Evolutionary conservation across 371 early-diverging fungal genomes (phyloP).

Genomic region (Mucor irregularis): DNA sequence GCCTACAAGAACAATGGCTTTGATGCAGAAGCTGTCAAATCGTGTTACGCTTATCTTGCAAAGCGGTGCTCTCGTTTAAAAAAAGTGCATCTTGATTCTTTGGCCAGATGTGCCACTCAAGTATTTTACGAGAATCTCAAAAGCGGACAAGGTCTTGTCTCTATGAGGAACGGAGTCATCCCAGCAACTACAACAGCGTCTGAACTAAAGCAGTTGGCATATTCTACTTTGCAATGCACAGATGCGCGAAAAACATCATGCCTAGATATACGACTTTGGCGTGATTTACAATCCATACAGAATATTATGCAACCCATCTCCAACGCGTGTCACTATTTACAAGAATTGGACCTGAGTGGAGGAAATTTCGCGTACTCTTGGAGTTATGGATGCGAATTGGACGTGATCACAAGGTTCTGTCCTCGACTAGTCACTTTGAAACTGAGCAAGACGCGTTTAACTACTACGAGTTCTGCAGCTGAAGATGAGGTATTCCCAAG

Average conservation of each 20-base stretch:
- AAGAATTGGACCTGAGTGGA: conserved; percentile 8
- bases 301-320: background rate
- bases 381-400: conserved; percentile 13
- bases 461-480: background rate
- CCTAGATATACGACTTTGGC: conserved; percentile 6
- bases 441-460: background rate
- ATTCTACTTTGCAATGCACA: conserved; percentile 2
- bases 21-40: too few relatives aligned
- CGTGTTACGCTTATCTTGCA: too few relatives aligned
- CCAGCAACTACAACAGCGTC: background rate
- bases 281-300: background rate
- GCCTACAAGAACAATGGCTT: too few relatives aligned
- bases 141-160: background rate
- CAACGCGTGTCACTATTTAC: background rate
- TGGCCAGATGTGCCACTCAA: too few relatives aligned
- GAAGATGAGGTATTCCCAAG: background rate
- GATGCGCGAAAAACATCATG: background rate
- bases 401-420: conserved; percentile 1
- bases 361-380: conserved; percentile 8
- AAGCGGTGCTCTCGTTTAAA: too few relatives aligned
- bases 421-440: conserved; percentile 1
- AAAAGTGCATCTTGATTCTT: too few relatives aligned
- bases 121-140: background rate
- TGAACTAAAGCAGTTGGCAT: background rate
- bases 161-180: background rate